Conservation (phyloP, 2,329 filamentous ascomycete species). For the Ascochyta viciae-villosae region DNA sequence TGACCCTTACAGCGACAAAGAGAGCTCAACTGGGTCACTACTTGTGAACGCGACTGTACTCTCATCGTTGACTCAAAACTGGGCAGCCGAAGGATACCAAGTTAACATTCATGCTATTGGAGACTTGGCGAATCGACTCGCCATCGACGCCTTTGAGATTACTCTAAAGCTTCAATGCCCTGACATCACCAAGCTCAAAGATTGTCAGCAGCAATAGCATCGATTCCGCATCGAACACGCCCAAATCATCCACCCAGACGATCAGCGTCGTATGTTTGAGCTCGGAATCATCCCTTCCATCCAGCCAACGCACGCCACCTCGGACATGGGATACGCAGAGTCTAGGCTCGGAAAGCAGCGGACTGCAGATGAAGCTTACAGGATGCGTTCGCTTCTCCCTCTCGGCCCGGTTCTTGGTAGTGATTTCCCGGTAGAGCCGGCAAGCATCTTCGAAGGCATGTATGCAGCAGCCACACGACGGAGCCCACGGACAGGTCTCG, state of each 20-base stretch:
- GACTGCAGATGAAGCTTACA: slow-evolving; percentile 65
- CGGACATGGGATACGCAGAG: slow-evolving; percentile 72
- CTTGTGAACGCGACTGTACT: slow-evolving; percentile 70
- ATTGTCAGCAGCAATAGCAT: slow-evolving; percentile 63
- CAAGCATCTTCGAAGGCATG: slow-evolving; percentile 71
- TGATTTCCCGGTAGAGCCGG: slow-evolving; percentile 75
- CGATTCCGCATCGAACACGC: slow-evolving; percentile 75
- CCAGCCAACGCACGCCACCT: slow-evolving; percentile 75
- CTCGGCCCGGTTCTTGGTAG: slow-evolving; percentile 67
- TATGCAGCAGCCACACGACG: slow-evolving; percentile 71
- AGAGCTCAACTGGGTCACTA: slow-evolving; percentile 67
- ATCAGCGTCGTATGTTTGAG: slow-evolving; percentile 65
- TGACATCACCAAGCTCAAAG: slow-evolving; percentile 32
- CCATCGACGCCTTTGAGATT: slow-evolving; percentile 67
- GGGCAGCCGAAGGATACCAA: slow-evolving; percentile 68
- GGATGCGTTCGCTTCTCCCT: slow-evolving; percentile 68
- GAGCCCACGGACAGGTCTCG: slow-evolving; percentile 59
- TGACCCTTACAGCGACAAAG: slow-evolving; percentile 72
- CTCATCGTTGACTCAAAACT: slow-evolving; percentile 61
- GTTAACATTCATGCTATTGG: slow-evolving; percentile 78
- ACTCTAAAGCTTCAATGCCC: slow-evolving; percentile 64
- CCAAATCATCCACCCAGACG: slow-evolving; percentile 72
- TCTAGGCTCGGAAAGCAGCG: slow-evolving; percentile 64
- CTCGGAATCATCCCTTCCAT: slow-evolving; percentile 72
- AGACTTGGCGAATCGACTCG: slow-evolving; percentile 70